Percentiles rank a stretch among this genome's conserved stretches.
Conservation (phyloP, 2,329 filamentous ascomycete genomes). For the Diaporthe vaccinii region DNA sequence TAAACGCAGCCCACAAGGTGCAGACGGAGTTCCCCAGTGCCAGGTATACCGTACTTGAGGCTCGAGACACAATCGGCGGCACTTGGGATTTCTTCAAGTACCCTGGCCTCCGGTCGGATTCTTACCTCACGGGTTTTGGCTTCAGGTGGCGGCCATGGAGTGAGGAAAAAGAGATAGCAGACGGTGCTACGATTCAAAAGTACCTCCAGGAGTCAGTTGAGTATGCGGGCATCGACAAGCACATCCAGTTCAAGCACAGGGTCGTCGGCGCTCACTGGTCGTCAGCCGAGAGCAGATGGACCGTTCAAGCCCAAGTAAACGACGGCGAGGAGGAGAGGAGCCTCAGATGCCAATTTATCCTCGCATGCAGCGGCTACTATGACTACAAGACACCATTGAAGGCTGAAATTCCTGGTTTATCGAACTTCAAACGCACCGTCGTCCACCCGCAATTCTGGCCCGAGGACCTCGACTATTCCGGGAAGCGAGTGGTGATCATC, state of each 20-base stretch:
- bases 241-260: constrained; percentile 66
- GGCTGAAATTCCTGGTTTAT: constrained; percentile 74
- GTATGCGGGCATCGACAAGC: constrained; percentile 64
- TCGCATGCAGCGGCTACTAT: constrained; percentile 78
- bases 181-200: constrained; percentile 63
- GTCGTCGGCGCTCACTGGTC: constrained; percentile 67
- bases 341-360: constrained; percentile 66
- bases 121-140: constrained; percentile 71
- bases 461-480: constrained; percentile 72
- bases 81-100: constrained; percentile 87
- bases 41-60: constrained; percentile 77
- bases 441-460: constrained; percentile 86
- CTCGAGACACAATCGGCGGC: constrained; percentile 75
- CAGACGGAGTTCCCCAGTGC: constrained; percentile 67
- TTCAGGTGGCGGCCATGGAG: constrained; percentile 82
- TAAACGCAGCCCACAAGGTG: constrained; percentile 79
- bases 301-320: constrained; percentile 58
- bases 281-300: constrained; percentile 69
- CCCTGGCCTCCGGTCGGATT: constrained; percentile 79
- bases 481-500: constrained; percentile 79
- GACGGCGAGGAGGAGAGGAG: constrained; percentile 43
- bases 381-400: constrained; percentile 75
- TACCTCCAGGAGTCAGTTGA: constrained; percentile 68
- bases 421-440: constrained; percentile 74
- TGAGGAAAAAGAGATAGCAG: constrained; percentile 65